Percentiles rank a stretch among this genome's conserved stretches.
Evolutionary conservation across 2,329 filamentous ascomycete species (phyloP).

Genomic region (Clonostachys chloroleuca): DNA sequence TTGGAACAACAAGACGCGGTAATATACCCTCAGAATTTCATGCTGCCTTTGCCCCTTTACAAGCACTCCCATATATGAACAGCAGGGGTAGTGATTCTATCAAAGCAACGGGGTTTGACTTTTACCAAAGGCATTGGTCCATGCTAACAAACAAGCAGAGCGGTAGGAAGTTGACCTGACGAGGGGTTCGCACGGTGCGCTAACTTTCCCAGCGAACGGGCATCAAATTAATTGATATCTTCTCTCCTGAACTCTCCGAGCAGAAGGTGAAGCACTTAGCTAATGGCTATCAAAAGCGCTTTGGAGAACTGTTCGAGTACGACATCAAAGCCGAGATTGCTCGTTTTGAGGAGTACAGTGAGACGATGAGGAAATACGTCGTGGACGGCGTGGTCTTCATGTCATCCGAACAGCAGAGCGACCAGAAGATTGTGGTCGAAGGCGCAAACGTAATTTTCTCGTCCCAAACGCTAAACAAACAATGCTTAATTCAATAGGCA

Average conservation of each 20-base stretch:
- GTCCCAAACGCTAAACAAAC: slow-evolving; percentile 19
- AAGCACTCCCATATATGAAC: slow-evolving; percentile 10
- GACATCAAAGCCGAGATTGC: slow-evolving; percentile 67
- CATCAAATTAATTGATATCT: slow-evolving; percentile 63
- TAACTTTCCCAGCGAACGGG: slow-evolving; percentile 48
- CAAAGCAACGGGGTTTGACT: slow-evolving; percentile 12
- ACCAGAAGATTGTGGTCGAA: slow-evolving; percentile 61
- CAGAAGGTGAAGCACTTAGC: slow-evolving; percentile 58
- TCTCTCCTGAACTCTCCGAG: slow-evolving; percentile 63
- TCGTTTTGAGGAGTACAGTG: slow-evolving; percentile 54
- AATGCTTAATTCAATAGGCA: slow-evolving; percentile 37
- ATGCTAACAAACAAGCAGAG: slow-evolving; percentile 20
- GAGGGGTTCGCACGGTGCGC: slow-evolving; percentile 9
- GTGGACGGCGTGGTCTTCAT: slow-evolving; percentile 66
- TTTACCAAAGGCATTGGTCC: slow-evolving; percentile 29
- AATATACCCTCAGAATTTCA: slow-evolving; percentile 11
- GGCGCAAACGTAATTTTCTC: slow-evolving; percentile 42
- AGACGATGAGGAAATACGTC: slow-evolving; percentile 53
- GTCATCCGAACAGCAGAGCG: slow-evolving; percentile 51
- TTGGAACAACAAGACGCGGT: slow-evolving; percentile 30
- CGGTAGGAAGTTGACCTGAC: slow-evolving; percentile 12
- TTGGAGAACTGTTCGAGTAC: slow-evolving; percentile 59
- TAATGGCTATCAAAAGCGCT: slow-evolving; percentile 58
- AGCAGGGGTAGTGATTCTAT: slow-evolving; percentile 6
- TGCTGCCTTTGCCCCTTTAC: slow-evolving; percentile 7